Evolutionary conservation across 179 eudicot species (phyloP).

Genomic region (Patellifolia procumbens): DNA sequence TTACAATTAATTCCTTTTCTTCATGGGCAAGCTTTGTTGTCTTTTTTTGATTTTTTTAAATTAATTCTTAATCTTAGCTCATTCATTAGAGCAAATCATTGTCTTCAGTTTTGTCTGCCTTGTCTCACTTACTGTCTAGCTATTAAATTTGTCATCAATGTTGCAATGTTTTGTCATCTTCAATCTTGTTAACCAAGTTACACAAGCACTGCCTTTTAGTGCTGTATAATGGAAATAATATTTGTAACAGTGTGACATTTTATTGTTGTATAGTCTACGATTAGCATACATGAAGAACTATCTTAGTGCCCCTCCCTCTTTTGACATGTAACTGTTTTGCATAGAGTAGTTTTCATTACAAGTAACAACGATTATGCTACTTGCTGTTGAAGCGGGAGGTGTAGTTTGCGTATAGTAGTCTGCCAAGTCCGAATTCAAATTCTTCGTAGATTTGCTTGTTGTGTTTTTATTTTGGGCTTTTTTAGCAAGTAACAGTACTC

Average conservation of each 20-base stretch:
- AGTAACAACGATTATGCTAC: background rate
- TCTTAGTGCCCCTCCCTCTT: background rate
- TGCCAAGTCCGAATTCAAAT: too few relatives aligned
- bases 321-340: background rate
- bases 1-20: slow-evolving; percentile 27
- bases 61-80: slow-evolving; percentile 19
- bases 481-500: background rate
- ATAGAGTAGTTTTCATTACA: background rate
- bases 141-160: slow-evolving; percentile 10
- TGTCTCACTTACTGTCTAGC: slow-evolving; percentile 17
- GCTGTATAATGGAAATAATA: background rate
- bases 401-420: too few relatives aligned
- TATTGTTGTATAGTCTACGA: too few relatives aligned
- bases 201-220: slow-evolving; percentile 4
- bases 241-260: background rate
- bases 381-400: background rate
- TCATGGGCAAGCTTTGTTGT: slow-evolving; percentile 36
- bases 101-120: slow-evolving; percentile 24
- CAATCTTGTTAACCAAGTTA: slow-evolving; percentile 12
- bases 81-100: slow-evolving; percentile 22
- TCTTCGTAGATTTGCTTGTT: background rate
- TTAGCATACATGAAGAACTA: background rate
- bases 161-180: slow-evolving; percentile 22
- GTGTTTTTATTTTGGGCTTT: background rate
- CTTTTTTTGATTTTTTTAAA: slow-evolving; percentile 24